A percentile compares a stretch with the other conserved stretches of the same genome.
Conservation (phyloP, 2,329 filamentous ascomycete species). For the Venturia nashicola region DNA sequence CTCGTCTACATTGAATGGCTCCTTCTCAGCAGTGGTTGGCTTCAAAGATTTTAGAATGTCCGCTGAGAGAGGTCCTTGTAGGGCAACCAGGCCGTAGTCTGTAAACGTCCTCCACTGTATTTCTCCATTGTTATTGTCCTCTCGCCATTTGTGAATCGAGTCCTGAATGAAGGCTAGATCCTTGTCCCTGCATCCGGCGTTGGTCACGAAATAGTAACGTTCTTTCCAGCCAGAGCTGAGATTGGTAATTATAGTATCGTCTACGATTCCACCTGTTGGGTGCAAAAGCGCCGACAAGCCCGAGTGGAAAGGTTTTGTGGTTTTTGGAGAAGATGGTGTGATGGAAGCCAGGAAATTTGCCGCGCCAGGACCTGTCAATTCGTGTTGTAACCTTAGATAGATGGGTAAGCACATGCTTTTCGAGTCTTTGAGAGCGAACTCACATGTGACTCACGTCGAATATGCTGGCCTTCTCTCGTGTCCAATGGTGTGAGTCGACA, state of each 20-base stretch:
- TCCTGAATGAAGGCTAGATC: constrained; percentile 65
- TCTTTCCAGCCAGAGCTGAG: constrained; percentile 44
- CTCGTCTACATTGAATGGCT: constrained; percentile 41
- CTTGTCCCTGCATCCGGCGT: constrained; percentile 83
- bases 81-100: constrained; percentile 66
- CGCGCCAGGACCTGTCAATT: constrained; percentile 69
- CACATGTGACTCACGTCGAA: constrained; percentile 98
- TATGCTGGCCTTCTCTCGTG: constrained; percentile 72
- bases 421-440: constrained; percentile 12
- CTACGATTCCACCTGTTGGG: constrained; percentile 81
- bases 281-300: constrained; percentile 78
- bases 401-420: not conserved
- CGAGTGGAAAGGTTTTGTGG: constrained; percentile 54
- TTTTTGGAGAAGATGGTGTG: constrained; percentile 61
- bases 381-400: constrained; percentile 58
- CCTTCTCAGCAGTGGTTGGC: constrained; percentile 32
- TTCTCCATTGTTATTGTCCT: constrained; percentile 38
- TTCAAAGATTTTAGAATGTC: constrained; percentile 56
- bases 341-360: constrained; percentile 71
- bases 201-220: constrained; percentile 86
- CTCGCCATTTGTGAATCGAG: constrained; percentile 51
- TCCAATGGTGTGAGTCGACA: constrained; percentile 79
- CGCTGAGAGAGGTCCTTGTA: constrained; percentile 73
- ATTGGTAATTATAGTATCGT: constrained; percentile 83
- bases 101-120: constrained; percentile 60